A percentile compares a stretch with the other conserved stretches of the same genome.
Conservation (phyloP, 805 yeast species). For the Kuraishia floccosa region DNA sequence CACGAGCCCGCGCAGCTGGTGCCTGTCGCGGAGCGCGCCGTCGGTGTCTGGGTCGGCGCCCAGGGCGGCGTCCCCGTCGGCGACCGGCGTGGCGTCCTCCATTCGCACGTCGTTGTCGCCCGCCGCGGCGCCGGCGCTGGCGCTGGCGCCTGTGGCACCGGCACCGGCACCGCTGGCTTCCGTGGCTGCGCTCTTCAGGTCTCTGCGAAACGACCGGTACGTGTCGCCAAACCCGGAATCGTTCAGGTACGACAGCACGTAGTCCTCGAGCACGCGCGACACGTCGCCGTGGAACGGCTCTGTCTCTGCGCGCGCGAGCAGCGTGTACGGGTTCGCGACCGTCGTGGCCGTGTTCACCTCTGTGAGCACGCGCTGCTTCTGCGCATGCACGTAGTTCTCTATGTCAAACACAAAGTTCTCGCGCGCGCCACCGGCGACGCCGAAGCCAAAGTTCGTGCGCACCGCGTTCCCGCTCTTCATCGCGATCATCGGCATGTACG, state of each 20-base stretch:
- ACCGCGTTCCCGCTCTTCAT: slow-evolving; percentile 29
- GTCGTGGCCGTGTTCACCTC: slow-evolving; percentile 7
- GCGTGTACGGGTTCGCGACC: not conserved
- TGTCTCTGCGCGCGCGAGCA: slow-evolving; percentile 1
- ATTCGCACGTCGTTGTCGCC: not conserved
- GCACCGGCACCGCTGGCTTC: slow-evolving; percentile 2
- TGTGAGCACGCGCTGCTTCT: slow-evolving; percentile 17
- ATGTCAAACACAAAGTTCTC: slow-evolving; percentile 35
- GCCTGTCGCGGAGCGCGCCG: slow-evolving; percentile 14
- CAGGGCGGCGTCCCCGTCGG: not conserved
- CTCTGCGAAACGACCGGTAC: slow-evolving; percentile 33
- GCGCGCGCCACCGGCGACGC: too few relatives aligned
- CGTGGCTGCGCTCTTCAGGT: slow-evolving; percentile 21
- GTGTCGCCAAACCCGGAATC: slow-evolving; percentile 1
- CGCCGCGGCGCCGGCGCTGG: not conserved
- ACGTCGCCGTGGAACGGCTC: slow-evolving; percentile 7
- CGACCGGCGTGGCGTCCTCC: not conserved
- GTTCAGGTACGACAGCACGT: slow-evolving; percentile 1
- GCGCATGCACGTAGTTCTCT: slow-evolving; percentile 27
- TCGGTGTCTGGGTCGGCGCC: not conserved
- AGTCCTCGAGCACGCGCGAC: slow-evolving; percentile 10
- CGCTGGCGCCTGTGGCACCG: not conserved
- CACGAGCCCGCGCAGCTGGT: slow-evolving; percentile 21
- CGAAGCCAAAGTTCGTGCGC: slow-evolving; percentile 42
- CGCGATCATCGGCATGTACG: slow-evolving; percentile 39